Conservation (phyloP, 2,329 filamentous ascomycete species). For the Pseudogymnoascus destructans region DNA sequence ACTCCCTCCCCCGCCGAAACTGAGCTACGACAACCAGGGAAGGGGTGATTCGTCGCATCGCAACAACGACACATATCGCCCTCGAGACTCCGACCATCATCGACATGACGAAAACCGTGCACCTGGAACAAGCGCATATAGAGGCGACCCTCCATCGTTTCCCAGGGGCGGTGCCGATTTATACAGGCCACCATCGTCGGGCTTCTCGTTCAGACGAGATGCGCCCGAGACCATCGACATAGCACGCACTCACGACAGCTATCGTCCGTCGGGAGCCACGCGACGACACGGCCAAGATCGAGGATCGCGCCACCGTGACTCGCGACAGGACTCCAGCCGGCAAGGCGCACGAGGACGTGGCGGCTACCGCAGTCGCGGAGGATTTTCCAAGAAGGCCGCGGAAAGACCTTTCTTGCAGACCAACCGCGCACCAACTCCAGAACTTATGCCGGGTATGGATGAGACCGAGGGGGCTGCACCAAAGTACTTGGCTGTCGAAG, state of each 20-base stretch:
- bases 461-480: conserved; percentile 24
- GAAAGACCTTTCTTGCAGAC: conserved; percentile 25
- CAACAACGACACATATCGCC: conserved; percentile 3
- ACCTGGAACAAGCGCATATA: conserved; percentile 11
- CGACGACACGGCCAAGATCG: conserved; percentile 14
- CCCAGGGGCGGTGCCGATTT: conserved; percentile 10
- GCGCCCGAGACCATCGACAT: conserved; percentile 22
- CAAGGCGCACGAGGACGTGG: conserved; percentile 14
- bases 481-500: conserved; percentile 42
- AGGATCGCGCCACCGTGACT: neutral
- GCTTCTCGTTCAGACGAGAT: conserved; percentile 24
- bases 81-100: neutral
- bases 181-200: conserved; percentile 16
- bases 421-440: conserved; percentile 27
- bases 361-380: conserved; percentile 20
- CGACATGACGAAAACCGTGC: conserved; percentile 8
- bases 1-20: neutral
- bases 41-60: conserved; percentile 1
- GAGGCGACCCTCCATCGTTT: conserved; percentile 9
- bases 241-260: conserved; percentile 15
- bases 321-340: neutral
- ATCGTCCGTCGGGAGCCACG: conserved; percentile 18
- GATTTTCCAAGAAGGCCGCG: conserved; percentile 20
- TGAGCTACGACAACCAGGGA: conserved; percentile 1
- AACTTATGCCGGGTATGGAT: conserved; percentile 26